Evolutionary conservation across 331 rosid species (phyloP).

Genomic region (Stylosanthes scabra): DNA sequence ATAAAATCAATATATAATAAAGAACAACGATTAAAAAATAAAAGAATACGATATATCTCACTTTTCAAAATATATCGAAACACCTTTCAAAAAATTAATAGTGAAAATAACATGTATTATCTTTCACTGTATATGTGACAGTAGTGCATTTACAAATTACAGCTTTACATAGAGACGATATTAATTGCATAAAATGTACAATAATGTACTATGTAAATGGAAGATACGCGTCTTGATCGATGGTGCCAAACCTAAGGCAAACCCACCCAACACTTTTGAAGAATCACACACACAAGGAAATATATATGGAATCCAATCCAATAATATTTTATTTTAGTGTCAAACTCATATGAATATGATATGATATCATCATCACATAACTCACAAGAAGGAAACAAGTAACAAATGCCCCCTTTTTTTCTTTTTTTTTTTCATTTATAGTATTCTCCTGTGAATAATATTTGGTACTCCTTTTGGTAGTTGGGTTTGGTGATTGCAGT

Average conservation of each 20-base stretch:
- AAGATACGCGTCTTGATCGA: conserved; percentile 20
- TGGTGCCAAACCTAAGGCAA: background rate
- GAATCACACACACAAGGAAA: background rate
- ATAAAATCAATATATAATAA: too few relatives aligned
- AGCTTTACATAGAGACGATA: background rate
- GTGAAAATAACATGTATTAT: too few relatives aligned
- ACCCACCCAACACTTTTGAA: conserved; percentile 27
- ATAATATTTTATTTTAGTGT: background rate
- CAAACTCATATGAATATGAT: conserved; percentile 27
- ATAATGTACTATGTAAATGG: conserved; percentile 2
- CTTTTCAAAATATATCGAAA: too few relatives aligned
- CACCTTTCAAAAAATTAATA: too few relatives aligned
- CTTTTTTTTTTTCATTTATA: conserved; percentile 37
- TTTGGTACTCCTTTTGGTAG: conserved; percentile 30
- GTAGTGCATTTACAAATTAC: background rate
- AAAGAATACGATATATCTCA: too few relatives aligned
- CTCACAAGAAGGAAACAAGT: conserved; percentile 19
- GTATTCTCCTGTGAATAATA: conserved; percentile 39
- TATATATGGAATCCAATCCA: conserved; percentile 27
- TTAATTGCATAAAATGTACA: background rate
- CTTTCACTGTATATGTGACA: background rate
- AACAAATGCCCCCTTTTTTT: background rate
- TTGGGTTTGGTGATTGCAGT: conserved; percentile 49
- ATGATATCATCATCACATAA: conserved; percentile 3
- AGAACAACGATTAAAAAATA: too few relatives aligned